Conservation (phyloP, 345 rosid genomes). For the Eucalyptus tenuipes region DNA sequence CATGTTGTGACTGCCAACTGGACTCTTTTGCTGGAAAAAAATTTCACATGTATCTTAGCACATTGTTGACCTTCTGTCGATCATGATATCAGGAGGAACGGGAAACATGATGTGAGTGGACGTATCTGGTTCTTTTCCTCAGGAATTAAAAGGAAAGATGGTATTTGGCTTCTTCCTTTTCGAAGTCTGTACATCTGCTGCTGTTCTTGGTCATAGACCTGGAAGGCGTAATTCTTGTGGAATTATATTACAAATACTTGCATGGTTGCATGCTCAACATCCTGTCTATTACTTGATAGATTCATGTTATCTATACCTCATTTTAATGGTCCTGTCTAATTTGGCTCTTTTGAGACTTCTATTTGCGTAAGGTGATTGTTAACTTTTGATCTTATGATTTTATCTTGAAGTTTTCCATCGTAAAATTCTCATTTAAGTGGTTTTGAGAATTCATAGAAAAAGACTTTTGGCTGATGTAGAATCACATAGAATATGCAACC, state of each 20-base stretch:
- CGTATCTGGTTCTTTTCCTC: background rate
- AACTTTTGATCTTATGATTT: background rate
- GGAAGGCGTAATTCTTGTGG: background rate
- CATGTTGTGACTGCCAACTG: slow-evolving; percentile 32
- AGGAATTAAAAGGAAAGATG: background rate
- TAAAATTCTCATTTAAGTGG: background rate
- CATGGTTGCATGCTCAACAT: background rate
- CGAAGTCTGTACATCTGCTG: background rate
- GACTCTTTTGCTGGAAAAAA: background rate
- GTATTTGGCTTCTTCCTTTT: background rate
- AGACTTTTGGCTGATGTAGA: background rate
- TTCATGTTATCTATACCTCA: background rate
- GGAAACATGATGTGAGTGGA: background rate
- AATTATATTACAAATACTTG: background rate
- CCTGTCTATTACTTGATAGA: background rate
- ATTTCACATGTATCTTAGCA: background rate
- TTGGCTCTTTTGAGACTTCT: background rate
- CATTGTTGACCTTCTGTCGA: background rate
- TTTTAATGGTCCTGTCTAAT: background rate
- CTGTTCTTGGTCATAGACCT: background rate
- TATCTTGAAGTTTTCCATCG: background rate
- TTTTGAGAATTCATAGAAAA: background rate
- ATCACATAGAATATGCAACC: background rate
- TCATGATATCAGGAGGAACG: background rate
- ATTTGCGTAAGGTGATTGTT: background rate